Evolutionary conservation across 768 basidiomycete genomes (phyloP).

Genomic region (Multifurca ochricompacta): DNA sequence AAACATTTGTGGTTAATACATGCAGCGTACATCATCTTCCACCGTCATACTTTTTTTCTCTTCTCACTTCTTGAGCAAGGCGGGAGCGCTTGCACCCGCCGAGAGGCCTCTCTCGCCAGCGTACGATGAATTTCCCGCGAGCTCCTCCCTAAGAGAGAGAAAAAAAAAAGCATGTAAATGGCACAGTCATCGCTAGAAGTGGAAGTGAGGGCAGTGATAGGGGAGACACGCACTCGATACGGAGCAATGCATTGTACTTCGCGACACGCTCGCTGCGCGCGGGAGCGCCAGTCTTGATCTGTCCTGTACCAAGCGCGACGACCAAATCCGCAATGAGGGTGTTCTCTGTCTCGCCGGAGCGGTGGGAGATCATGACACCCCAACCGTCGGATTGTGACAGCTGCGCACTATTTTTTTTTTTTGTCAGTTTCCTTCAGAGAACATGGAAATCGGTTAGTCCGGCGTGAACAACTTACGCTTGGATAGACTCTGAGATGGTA

Average conservation of each 20-base stretch:
- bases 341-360: conserved; percentile 97
- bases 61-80: conserved; percentile 56
- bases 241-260: conserved; percentile 85
- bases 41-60: background rate
- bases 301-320: conserved; percentile 85
- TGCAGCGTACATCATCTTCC: background rate
- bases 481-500: conserved; percentile 97
- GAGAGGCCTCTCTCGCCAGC: conserved; percentile 79
- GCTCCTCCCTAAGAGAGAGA: conserved; percentile 54
- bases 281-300: conserved; percentile 99
- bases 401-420: conserved; percentile 82
- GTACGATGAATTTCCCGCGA: conserved; percentile 58
- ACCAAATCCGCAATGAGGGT: conserved; percentile 93
- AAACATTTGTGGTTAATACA: conserved; percentile 2
- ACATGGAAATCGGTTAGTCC: no score
- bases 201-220: conserved; percentile 3
- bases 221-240: conserved; percentile 70
- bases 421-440: background rate
- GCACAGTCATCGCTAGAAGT: no score
- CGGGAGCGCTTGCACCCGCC: conserved; percentile 64
- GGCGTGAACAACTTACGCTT: conserved; percentile 81
- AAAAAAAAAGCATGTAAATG: conserved; percentile 4
- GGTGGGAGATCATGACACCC: conserved; percentile 99
- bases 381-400: conserved; percentile 93
- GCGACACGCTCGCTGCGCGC: conserved; percentile 94